Evolutionary conservation across 2,329 filamentous ascomycete species (phyloP).

Genomic region (Cercospora sojina): DNA sequence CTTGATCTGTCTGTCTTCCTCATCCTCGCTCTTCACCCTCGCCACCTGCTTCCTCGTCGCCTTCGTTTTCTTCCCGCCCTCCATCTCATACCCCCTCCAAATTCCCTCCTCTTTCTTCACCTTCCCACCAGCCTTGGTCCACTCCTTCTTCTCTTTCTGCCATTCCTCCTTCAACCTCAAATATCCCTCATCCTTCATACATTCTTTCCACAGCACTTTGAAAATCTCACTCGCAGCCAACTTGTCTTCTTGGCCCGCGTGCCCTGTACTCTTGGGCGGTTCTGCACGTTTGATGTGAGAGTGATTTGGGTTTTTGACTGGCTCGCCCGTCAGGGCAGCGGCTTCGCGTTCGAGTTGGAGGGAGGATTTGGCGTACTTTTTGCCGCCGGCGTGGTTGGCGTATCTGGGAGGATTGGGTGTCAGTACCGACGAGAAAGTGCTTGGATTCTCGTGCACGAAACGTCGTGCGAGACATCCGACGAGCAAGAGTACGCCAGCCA

Average conservation of each 20-base stretch:
- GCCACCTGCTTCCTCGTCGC: background rate
- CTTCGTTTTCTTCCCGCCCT: background rate
- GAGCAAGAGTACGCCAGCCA: background rate
- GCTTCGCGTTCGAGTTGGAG: conserved; percentile 35
- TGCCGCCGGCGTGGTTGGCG: conserved; percentile 44
- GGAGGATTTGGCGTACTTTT: conserved; percentile 52
- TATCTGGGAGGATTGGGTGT: conserved; percentile 13
- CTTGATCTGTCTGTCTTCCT: background rate
- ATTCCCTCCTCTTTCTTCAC: conserved; percentile 18
- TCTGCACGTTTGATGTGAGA: conserved; percentile 30
- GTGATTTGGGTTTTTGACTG: conserved; percentile 3
- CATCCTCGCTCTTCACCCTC: background rate
- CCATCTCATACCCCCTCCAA: conserved; percentile 10
- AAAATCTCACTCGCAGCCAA: conserved; percentile 52
- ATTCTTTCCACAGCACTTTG: conserved; percentile 51
- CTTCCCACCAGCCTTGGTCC: conserved; percentile 34
- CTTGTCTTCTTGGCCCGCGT: conserved; percentile 53
- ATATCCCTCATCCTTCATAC: conserved; percentile 48
- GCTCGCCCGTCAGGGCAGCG: conserved; percentile 20
- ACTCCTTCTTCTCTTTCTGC: conserved; percentile 49
- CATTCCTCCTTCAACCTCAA: conserved; percentile 48
- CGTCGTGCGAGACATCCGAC: no score
- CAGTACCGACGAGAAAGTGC: no score
- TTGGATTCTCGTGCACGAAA: no score
- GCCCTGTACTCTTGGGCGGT: conserved; percentile 47